phyloP scores from a whole-genome alignment of 1,139 yeast species.

The Wickerhamomyces sp. region DNA sequence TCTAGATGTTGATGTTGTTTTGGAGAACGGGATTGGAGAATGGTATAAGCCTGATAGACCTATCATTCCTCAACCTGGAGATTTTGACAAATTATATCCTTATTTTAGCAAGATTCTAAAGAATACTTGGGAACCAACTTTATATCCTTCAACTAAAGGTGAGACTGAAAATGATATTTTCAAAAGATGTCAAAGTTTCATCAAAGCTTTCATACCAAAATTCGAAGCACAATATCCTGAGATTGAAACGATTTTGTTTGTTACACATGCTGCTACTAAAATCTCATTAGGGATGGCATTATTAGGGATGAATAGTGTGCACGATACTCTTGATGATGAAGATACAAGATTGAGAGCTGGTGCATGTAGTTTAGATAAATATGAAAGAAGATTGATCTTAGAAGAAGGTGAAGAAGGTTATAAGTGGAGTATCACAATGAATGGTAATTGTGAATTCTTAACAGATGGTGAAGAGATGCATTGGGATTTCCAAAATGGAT shows the following conservation, averaged over 20 bases:
- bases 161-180: slow-evolving; percentile 64
- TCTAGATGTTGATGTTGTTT: slow-evolving; percentile 49
- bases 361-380: slow-evolving; percentile 55
- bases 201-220: slow-evolving; percentile 44
- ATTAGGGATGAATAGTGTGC: slow-evolving; percentile 42
- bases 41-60: slow-evolving; percentile 57
- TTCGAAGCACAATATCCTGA: slow-evolving; percentile 52
- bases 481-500: slow-evolving; percentile 64
- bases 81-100: slow-evolving; percentile 38
- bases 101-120: slow-evolving; percentile 42
- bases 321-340: slow-evolving; percentile 43
- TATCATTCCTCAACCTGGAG: slow-evolving; percentile 56
- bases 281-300: slow-evolving; percentile 73
- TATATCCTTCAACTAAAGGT: slow-evolving; percentile 57
- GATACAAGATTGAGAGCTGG: slow-evolving; percentile 48
- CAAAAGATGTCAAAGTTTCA: slow-evolving; percentile 45
- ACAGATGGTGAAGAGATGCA: slow-evolving; percentile 85
- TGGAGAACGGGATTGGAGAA: slow-evolving; percentile 73
- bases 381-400: slow-evolving; percentile 32
- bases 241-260: slow-evolving; percentile 49
- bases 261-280: slow-evolving; percentile 83
- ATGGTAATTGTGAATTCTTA: slow-evolving; percentile 66
- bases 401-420: slow-evolving; percentile 33
- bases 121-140: slow-evolving; percentile 42
- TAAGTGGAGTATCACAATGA: slow-evolving; percentile 52